Conservation (phyloP, 2,329 filamentous ascomycete species). For the Plectosphaerella cucumerina region DNA sequence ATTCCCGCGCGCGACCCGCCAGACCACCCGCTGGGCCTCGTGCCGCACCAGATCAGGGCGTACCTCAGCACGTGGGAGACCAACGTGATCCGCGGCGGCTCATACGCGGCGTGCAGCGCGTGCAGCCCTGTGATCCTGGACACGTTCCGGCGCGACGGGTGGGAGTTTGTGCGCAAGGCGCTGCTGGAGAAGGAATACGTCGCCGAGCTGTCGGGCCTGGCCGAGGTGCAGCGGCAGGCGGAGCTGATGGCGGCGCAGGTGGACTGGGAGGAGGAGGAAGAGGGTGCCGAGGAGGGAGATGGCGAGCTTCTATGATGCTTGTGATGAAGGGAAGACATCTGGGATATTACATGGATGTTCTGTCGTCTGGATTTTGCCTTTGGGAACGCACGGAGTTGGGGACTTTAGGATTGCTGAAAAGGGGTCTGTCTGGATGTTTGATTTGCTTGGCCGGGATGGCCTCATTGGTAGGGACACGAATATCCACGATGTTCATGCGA, state of each 20-base stretch:
- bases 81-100: slow-evolving; percentile 66
- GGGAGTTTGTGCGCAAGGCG: slow-evolving; percentile 73
- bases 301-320: slow-evolving; percentile 43
- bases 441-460: no score
- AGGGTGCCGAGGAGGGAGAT: slow-evolving; percentile 46
- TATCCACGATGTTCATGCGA: no score
- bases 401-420: no score
- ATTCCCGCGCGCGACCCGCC: slow-evolving; percentile 50
- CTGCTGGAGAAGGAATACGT: slow-evolving; percentile 74
- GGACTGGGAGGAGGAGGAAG: slow-evolving; percentile 60
- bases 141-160: slow-evolving; percentile 64
- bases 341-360: background rate
- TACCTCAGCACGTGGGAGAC: slow-evolving; percentile 73
- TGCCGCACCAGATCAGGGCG: slow-evolving; percentile 78
- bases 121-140: slow-evolving; percentile 68
- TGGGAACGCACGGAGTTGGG: no score
- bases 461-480: no score
- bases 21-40: slow-evolving; percentile 60
- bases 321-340: background rate
- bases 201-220: slow-evolving; percentile 68
- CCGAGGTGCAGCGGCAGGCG: slow-evolving; percentile 62
- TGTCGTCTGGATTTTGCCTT: no score
- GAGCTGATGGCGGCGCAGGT: slow-evolving; percentile 48
- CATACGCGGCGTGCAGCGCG: slow-evolving; percentile 78
- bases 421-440: no score